Base-by-base conservation (phyloP, 1,284 basidiomycete genomes). In the Cutaneotrichosporon sp. region DNA sequence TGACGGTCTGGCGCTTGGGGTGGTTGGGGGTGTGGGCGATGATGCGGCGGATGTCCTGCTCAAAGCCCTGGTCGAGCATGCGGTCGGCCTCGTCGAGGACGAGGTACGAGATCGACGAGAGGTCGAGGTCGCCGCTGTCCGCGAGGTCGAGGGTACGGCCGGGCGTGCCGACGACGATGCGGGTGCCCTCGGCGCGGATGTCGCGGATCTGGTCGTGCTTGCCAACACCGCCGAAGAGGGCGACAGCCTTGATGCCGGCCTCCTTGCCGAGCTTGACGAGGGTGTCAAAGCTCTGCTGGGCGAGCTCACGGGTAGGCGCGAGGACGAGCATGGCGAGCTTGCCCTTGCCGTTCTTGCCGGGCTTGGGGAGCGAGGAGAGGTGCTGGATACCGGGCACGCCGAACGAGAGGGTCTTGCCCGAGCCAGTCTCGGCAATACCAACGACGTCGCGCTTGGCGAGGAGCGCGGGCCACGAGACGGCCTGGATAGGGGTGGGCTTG, bases 11-110 rank as follows among this genome's bases (percentile, higher is more conserved):
- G 38, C 92, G 84, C 14, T 80, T 78, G 13, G 83, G 82, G 56
- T 73, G 69, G 67, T 85, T 85, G 68, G 89, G 89, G 31, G 89
- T 88, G 70, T 86, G 84, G 9, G 86, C 88, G 65, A 99, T 95
- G 72, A 99, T 99, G 60, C 85, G 86, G 54, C 93, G 85, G 67
- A 99, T 98, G 78, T 99, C 97, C 72, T 97, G 97, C 81, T 99
- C 97, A 79, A 99, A 99, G 0, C 97, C 97, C 73, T 91, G 94
- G 79, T 99, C 97, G 53, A 99, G 83, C 95, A 99, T 98, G 51
- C 95, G 86, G 81, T 99, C 95, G 2, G 95, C 95, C 81, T 99
- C 95, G 74, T 99, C 97, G 45, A 99, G 82, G 0, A 98, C 95
- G 18, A 98, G 83, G 82, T 95, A 98, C 54, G 87, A 84, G 27